A percentile compares a stretch with the other conserved stretches of the same genome.
Conservation (phyloP, 2,329 filamentous ascomycete genomes). For the Penicillium polonicum region DNA sequence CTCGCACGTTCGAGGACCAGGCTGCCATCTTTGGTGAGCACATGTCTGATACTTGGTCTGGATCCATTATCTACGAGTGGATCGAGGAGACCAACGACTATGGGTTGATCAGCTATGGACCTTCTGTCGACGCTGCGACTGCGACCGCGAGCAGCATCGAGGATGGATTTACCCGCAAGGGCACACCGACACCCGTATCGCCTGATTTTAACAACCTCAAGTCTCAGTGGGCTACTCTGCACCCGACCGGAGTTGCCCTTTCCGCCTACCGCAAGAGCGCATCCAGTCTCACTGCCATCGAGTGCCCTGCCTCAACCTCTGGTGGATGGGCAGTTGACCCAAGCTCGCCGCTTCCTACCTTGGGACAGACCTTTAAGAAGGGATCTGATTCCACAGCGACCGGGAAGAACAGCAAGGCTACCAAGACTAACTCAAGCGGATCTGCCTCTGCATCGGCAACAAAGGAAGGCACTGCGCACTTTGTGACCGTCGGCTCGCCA, state of each 20-base stretch:
- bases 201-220: conserved; percentile 80
- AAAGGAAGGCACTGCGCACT: conserved; percentile 1
- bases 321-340: conserved; percentile 73
- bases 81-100: conserved; percentile 82
- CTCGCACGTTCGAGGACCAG: conserved; percentile 59
- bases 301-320: conserved; percentile 68
- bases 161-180: conserved; percentile 68
- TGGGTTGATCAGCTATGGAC: conserved; percentile 74
- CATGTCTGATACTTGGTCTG: conserved; percentile 71
- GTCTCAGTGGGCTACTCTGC: conserved; percentile 70
- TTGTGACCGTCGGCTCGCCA: conserved; percentile 13
- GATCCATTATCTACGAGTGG: conserved; percentile 87
- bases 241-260: conserved; percentile 65
- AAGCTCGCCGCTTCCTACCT: conserved; percentile 65
- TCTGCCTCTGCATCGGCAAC: conserved; percentile 2
- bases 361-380: conserved; percentile 54
- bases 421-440: conserved; percentile 4
- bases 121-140: conserved; percentile 54
- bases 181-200: conserved; percentile 68
- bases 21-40: conserved; percentile 70
- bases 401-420: conserved; percentile 10
- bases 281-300: conserved; percentile 55
- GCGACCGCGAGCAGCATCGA: conserved; percentile 56
- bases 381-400: conserved; percentile 13
- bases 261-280: conserved; percentile 66